These are phyloP conservation scores for Powellomyces hirtus DNA, from an alignment of 192 early-diverging fungal species.

Conservation along the genomic window DNA sequence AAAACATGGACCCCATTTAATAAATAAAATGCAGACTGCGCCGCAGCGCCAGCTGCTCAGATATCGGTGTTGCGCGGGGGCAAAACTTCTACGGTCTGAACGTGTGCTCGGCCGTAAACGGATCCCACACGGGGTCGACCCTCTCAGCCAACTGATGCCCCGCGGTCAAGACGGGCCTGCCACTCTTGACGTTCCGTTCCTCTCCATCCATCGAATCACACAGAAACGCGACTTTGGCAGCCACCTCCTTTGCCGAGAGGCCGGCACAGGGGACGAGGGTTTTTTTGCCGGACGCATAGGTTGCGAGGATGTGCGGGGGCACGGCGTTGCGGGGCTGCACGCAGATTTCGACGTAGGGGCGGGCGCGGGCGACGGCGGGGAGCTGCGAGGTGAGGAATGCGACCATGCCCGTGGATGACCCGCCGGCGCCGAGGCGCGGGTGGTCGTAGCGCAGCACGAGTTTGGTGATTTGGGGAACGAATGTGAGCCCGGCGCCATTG, in stretches of 20 bases:
- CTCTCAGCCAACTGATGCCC: slow-evolving; percentile 2
- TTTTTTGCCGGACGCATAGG: slow-evolving; percentile 29
- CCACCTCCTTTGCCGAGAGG: slow-evolving; percentile 9
- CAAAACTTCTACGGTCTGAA: slow-evolving; percentile 44
- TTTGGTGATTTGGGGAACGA: slow-evolving; percentile 40
- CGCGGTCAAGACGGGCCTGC: slow-evolving; percentile 22
- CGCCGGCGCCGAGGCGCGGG: slow-evolving; percentile 31
- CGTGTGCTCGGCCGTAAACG: slow-evolving; percentile 34
- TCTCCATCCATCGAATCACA: slow-evolving; percentile 30
- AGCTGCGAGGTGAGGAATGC: slow-evolving; percentile 35
- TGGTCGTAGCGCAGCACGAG: slow-evolving; percentile 36
- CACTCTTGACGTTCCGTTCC: slow-evolving; percentile 7
- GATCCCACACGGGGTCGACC: slow-evolving; percentile 32
- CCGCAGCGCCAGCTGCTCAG: too few relatives aligned
- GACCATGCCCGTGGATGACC: slow-evolving; percentile 42
- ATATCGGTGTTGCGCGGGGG: too few relatives aligned
- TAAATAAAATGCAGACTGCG: too few relatives aligned
- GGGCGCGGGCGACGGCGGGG: slow-evolving; percentile 10
- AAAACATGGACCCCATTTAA: too few relatives aligned
- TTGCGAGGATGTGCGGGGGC: slow-evolving; percentile 31
- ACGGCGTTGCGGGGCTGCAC: slow-evolving; percentile 16
- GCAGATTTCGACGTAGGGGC: slow-evolving; percentile 39
- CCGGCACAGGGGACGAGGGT: slow-evolving; percentile 12
- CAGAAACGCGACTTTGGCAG: slow-evolving; percentile 25
- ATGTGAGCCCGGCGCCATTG: slow-evolving; percentile 27